A percentile compares a stretch with the other conserved stretches of the same genome.
These are phyloP conservation scores for Penicillium janthinellum DNA, from an alignment of 2,329 filamentous ascomycete species.

Conservation along the genomic window DNA sequence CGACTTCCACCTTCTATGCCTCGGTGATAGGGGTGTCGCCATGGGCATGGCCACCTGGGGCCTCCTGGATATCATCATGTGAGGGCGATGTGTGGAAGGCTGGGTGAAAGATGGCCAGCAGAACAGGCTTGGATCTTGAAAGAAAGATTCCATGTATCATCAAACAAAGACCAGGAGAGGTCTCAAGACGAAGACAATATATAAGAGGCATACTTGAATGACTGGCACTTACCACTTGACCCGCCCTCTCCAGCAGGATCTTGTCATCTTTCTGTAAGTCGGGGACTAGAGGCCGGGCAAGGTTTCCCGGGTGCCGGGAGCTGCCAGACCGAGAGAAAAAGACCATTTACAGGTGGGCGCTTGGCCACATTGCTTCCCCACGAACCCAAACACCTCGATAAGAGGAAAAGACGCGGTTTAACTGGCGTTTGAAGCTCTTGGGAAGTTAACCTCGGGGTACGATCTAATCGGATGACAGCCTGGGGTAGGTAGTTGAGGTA, in stretches of 20 bases:
- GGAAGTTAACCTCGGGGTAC: slow-evolving; percentile 11
- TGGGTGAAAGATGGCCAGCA: background rate
- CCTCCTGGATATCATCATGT: slow-evolving; percentile 19
- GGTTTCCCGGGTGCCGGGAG: background rate
- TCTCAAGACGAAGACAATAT: background rate
- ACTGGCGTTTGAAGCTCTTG: background rate
- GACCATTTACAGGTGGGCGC: slow-evolving; percentile 5
- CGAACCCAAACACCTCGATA: slow-evolving; percentile 18
- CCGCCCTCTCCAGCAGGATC: slow-evolving; percentile 1
- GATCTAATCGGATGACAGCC: background rate
- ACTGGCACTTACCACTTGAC: slow-evolving; percentile 10
- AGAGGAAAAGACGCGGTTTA: background rate
- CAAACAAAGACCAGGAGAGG: background rate
- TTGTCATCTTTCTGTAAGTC: background rate
- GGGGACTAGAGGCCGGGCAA: background rate
- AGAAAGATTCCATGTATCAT: background rate
- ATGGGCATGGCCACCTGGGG: slow-evolving; percentile 7
- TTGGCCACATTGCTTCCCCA: slow-evolving; percentile 8
- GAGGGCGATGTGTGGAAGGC: slow-evolving; percentile 10
- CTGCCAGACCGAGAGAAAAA: slow-evolving; percentile 8
- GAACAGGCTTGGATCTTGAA: background rate
- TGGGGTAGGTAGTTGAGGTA: slow-evolving; percentile 8
- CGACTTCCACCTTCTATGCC: slow-evolving; percentile 16
- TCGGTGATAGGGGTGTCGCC: slow-evolving; percentile 7
- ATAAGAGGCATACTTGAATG: background rate